A percentile compares a stretch with the other conserved stretches of the same genome.
Conservation (phyloP, 371 early-diverging fungal species). For the Zopfochytrium polystomum region DNA sequence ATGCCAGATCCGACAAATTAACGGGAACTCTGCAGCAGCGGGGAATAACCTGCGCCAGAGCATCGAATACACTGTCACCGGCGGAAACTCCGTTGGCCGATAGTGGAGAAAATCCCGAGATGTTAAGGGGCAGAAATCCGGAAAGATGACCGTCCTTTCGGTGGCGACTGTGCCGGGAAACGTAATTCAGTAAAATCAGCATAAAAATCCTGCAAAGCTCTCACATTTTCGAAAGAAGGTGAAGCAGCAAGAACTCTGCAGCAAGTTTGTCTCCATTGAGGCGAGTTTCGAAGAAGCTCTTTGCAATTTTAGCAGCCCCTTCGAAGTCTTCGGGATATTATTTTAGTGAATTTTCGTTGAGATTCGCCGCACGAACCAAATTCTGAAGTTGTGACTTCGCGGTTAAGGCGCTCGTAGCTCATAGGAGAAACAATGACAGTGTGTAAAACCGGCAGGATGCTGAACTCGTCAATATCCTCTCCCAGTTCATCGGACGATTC, state of each 20-base stretch:
- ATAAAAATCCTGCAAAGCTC: neutral
- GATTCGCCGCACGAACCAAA: neutral
- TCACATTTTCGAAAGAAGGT: constrained; percentile 31
- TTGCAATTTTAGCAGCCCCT: neutral
- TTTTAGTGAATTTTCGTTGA: neutral
- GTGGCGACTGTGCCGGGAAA: constrained; percentile 18
- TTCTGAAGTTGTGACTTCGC: neutral
- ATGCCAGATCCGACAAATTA: constrained; percentile 28
- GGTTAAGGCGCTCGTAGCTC: neutral
- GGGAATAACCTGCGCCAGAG: constrained; percentile 24
- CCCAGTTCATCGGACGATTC: too few relatives aligned
- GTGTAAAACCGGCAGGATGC: neutral
- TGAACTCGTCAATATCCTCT: neutral
- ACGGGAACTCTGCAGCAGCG: constrained; percentile 28
- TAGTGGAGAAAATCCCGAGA: constrained; percentile 15
- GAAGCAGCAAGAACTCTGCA: constrained; percentile 36
- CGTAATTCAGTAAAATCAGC: neutral
- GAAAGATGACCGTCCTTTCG: constrained; percentile 21
- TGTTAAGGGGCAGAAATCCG: constrained; percentile 37
- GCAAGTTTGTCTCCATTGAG: constrained; percentile 33
- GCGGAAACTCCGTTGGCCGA: neutral
- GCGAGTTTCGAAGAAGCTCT: neutral
- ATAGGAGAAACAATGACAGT: neutral
- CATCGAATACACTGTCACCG: constrained; percentile 2
- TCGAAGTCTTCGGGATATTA: neutral